phyloP scores from a whole-genome alignment of 2,329 filamentous ascomycete species.

The Cladosporium colombiae region DNA sequence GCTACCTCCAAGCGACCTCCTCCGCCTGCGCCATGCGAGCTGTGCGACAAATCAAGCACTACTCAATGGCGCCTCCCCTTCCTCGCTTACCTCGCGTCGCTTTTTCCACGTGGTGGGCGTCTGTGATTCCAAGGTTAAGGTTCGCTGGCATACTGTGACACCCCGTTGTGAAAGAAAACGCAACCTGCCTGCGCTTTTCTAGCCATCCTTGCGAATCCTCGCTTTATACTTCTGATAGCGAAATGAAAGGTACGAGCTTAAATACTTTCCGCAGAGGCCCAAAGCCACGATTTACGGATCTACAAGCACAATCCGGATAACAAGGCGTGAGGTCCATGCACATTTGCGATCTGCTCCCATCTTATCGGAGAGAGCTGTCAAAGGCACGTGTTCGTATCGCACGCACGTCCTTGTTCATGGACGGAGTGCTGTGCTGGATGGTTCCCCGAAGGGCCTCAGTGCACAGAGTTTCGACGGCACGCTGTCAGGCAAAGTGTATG shows the following conservation, averaged over 20 bases:
- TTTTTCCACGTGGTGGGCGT: neutral
- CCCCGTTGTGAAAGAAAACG: neutral
- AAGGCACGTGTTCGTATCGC: neutral
- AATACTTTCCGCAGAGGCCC: neutral
- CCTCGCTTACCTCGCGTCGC: neutral
- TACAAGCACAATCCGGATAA: neutral
- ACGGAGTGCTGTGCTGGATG: neutral
- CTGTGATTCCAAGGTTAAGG: neutral
- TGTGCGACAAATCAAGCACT: neutral
- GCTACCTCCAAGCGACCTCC: neutral
- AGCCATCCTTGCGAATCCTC: neutral
- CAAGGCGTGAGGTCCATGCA: neutral
- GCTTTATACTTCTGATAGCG: neutral
- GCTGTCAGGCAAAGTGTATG: neutral
- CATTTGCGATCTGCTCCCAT: neutral
- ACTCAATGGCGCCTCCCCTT: neutral
- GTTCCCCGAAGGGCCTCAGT: neutral
- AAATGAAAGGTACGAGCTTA: neutral
- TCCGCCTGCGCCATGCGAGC: neutral
- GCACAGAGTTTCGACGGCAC: neutral
- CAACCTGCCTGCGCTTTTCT: neutral
- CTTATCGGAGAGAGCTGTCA: neutral
- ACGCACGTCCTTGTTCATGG: neutral
- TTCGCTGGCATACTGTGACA: neutral
- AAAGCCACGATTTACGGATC: neutral